Conservation (phyloP, 2,329 filamentous ascomycete species). For the Fusarium brachygibbosum region DNA sequence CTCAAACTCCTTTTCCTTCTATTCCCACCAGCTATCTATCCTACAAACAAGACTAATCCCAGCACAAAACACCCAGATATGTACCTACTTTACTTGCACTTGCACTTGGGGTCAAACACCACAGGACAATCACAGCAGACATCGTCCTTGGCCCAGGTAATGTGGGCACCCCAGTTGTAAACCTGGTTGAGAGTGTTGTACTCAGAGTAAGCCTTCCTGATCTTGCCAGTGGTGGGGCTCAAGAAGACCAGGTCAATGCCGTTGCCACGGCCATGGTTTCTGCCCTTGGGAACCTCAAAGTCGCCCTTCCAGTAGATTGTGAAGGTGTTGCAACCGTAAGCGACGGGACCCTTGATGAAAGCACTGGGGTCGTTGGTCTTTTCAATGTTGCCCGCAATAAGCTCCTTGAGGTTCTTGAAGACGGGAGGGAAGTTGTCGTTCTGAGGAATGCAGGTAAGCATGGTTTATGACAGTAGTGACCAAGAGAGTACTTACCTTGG, state of each 20-base stretch:
- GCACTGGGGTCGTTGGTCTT: constrained; percentile 24
- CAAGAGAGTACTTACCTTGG: constrained; percentile 11
- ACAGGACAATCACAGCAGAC: constrained; percentile 43
- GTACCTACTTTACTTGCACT: constrained; percentile 21
- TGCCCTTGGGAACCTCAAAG: constrained; percentile 29
- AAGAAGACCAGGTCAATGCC: constrained; percentile 44
- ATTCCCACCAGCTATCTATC: constrained; percentile 7
- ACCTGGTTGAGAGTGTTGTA: constrained; percentile 45
- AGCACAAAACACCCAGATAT: no score
- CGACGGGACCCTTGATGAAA: constrained; percentile 36
- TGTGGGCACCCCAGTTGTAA: constrained; percentile 41
- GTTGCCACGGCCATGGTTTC: constrained; percentile 28
- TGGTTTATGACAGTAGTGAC: rapidly evolving
- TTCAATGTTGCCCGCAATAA: constrained; percentile 32
- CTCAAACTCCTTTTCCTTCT: constrained; percentile 25
- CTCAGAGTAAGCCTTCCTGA: constrained; percentile 39
- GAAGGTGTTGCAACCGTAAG: constrained; percentile 44
- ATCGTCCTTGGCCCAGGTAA: constrained; percentile 38
- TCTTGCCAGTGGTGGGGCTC: constrained; percentile 24
- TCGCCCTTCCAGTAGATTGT: constrained; percentile 44
- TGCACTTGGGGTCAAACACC: constrained; percentile 34
- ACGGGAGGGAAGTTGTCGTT: constrained; percentile 41
- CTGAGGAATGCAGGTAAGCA: background rate
- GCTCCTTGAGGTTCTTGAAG: constrained; percentile 24
- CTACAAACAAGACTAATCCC: background rate